Base-by-base conservation (phyloP, 2,329 filamentous ascomycete species). In the Chaetothyriales sp. region DNA sequence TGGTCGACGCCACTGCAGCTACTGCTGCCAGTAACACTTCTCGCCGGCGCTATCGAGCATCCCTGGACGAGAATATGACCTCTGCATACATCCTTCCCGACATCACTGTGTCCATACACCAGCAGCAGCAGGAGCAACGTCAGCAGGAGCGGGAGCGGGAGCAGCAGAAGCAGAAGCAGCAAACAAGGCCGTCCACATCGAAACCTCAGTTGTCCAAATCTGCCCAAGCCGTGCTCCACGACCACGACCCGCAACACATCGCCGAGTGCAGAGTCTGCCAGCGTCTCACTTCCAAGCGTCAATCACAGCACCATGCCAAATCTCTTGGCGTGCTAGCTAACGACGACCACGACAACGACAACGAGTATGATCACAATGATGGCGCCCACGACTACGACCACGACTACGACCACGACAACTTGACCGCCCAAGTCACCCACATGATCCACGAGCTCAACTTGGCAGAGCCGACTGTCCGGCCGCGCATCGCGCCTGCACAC, bases 61-160 rank as follows among this genome's bases (percentile, higher is more conserved):
- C 66, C 39, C 66, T 68, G 12, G 58, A 61, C 39, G 68, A 71
- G 22, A 76, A 79, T 51, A 74, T 79, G 74, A 81, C 78, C 5
- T 81, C 78, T 2, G 78, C 77, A 5, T 80, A 81, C 61, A 80
- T 81, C 55, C 65, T 81, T 5, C 78, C 78, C 9, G 78, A 82
- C 57, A 78, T 81, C 57, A 80, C 78, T 18, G 65, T 81, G 44
- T 62, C 45, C 8, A 22, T 47, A 18, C 22, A 47, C 20, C 45
- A 47, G 9, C 45, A 47, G n/a, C 25, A 47, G 45, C 60, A 60
- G 57, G 12, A 54, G 55, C 22, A 62, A 62, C 46, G 58, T 36
- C 44, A 53, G 25, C 19, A 49, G 19, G 48, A 55, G 28, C 10
- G 47, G 15, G 48, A 53, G 39, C 19, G 49, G 61, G 62, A 48